phyloP scores from a whole-genome alignment of 176 grass and related monocot species.

The Microstegium vimineum region DNA sequence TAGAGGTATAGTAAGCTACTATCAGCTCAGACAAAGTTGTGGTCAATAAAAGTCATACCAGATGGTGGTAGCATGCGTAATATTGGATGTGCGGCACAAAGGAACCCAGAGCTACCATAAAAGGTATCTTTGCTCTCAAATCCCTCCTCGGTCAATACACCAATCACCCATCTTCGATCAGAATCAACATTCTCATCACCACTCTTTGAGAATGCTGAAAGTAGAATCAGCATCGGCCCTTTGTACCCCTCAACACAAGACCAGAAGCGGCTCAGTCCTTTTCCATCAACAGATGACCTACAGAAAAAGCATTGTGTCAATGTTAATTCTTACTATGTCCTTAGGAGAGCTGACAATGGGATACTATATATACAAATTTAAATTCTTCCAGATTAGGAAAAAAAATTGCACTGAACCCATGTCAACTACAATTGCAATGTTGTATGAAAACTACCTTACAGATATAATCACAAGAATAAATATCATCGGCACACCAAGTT shows the following conservation, averaged over 20 bases:
- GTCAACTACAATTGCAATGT: background rate
- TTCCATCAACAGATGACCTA: slow-evolving; percentile 83
- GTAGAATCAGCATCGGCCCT: slow-evolving; percentile 64
- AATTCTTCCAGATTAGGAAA: background rate
- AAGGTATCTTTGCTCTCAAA: slow-evolving; percentile 72
- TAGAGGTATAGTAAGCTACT: slow-evolving; percentile 8
- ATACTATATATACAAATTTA: background rate
- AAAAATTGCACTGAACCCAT: background rate
- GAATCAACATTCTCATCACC: slow-evolving; percentile 35
- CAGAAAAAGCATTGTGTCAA: slow-evolving; percentile 1
- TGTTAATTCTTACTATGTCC: background rate
- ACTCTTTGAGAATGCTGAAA: slow-evolving; percentile 53
- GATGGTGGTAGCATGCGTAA: slow-evolving; percentile 65
- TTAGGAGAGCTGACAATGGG: background rate
- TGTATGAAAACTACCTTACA: slow-evolving; percentile 14
- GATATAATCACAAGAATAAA: slow-evolving; percentile 25
- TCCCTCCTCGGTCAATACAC: slow-evolving; percentile 60
- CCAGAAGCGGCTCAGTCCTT: slow-evolving; percentile 90
- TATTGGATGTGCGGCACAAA: slow-evolving; percentile 61
- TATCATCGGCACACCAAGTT: slow-evolving; percentile 12
- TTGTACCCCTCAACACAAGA: slow-evolving; percentile 81
- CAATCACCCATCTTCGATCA: slow-evolving; percentile 64
- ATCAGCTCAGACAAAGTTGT: background rate
- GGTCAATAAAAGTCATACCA: slow-evolving; percentile 47
- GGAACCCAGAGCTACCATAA: slow-evolving; percentile 69